Evolutionary conservation across 768 basidiomycete species (phyloP).

Genomic region (Suillus discolor): DNA sequence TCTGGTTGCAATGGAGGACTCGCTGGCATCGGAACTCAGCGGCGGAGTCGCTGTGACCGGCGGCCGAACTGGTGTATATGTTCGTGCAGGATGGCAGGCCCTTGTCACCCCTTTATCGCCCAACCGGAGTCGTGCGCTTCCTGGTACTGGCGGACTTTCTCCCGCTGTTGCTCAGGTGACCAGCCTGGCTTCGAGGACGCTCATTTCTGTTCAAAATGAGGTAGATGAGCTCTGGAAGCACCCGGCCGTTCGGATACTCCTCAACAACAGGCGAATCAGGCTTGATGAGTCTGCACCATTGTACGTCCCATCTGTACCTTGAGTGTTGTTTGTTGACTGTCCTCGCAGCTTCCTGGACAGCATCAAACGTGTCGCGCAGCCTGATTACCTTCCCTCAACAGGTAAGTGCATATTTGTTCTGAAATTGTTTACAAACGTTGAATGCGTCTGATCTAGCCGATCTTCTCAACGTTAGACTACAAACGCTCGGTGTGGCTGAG

Average conservation of each 20-base stretch:
- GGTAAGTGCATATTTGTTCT: constrained; percentile 40
- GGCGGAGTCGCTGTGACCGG: constrained; percentile 63
- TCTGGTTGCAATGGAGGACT: constrained; percentile 66
- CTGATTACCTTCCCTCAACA: constrained; percentile 72
- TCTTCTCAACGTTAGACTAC: constrained; percentile 76
- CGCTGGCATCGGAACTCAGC: constrained; percentile 67
- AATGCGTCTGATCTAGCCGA: constrained; percentile 51
- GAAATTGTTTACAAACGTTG: constrained; percentile 8
- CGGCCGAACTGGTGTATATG: constrained; percentile 63
- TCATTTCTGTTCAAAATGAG: constrained; percentile 51
- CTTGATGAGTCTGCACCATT: constrained; percentile 78
- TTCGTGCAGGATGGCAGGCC: constrained; percentile 75
- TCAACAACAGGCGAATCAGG: constrained; percentile 59
- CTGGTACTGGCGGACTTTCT: constrained; percentile 32
- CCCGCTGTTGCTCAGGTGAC: constrained; percentile 44
- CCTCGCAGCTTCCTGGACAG: constrained; percentile 64
- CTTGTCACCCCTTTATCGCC: constrained; percentile 45
- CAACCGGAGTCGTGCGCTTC: constrained; percentile 45
- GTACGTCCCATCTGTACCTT: constrained; percentile 42
- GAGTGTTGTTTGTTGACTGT: constrained; percentile 8
- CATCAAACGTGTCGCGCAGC: constrained; percentile 63
- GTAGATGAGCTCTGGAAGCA: constrained; percentile 72
- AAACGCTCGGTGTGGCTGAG: constrained; percentile 79
- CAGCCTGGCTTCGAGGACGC: constrained; percentile 55
- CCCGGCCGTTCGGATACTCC: constrained; percentile 58